Percentiles rank a stretch among this genome's conserved stretches.
Conservation (phyloP, 2,329 filamentous ascomycete species). For the Neopestalotiopsis sp. region DNA sequence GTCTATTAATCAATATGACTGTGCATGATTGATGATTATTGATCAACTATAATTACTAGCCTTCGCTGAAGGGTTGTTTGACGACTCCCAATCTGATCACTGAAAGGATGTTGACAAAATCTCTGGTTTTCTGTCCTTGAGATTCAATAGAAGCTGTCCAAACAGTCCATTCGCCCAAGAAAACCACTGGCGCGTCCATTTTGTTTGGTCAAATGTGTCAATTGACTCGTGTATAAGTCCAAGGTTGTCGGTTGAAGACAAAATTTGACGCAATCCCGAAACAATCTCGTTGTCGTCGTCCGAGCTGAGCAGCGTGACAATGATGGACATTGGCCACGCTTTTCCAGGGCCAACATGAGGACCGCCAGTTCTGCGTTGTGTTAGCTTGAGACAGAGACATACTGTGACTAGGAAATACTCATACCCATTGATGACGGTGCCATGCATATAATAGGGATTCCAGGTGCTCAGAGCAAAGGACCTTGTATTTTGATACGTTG, state of each 20-base stretch:
- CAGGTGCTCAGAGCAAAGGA: constrained; percentile 75
- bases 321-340: constrained; percentile 62
- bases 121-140: constrained; percentile 72
- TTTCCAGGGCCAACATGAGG: constrained; percentile 65
- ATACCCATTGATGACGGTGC: constrained; percentile 63
- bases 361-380: constrained; percentile 53
- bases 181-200: constrained; percentile 61
- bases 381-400: neutral
- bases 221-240: constrained; percentile 85
- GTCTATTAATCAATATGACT: too few species aligned
- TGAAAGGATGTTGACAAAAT: constrained; percentile 44
- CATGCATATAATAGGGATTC: constrained; percentile 80
- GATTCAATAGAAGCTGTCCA: constrained; percentile 79
- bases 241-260: constrained; percentile 73
- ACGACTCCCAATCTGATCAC: neutral
- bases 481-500: constrained; percentile 79
- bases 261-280: constrained; percentile 63
- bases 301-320: constrained; percentile 60
- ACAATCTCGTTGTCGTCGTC: constrained; percentile 77
- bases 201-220: constrained; percentile 62
- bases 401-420: neutral
- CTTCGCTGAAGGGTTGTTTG: neutral
- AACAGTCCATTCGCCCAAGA: constrained; percentile 91
- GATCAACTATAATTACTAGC: too few species aligned
- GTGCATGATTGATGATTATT: too few species aligned